These are phyloP conservation scores for Rhizopogon vesiculosus DNA, from an alignment of 768 basidiomycete species.

Conservation along the genomic window DNA sequence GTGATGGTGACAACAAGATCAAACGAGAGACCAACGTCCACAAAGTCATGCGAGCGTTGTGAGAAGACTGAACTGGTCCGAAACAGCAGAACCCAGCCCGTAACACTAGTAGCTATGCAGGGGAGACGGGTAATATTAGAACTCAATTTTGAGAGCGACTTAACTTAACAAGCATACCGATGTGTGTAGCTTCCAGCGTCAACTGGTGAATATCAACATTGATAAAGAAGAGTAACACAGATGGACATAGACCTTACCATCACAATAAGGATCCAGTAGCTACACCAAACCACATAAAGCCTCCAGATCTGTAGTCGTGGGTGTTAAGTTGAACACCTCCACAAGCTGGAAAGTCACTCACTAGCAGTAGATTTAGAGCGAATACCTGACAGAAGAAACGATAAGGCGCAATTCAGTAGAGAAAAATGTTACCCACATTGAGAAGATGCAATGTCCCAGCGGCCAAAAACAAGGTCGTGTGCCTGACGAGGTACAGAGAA, in stretches of 20 bases:
- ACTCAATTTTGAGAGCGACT: background rate
- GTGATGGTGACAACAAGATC: conserved; percentile 10
- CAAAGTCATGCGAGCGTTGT: background rate
- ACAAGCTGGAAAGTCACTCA: background rate
- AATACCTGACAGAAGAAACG: background rate
- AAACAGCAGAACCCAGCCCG: background rate
- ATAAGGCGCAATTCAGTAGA: background rate
- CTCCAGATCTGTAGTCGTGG: conserved; percentile 3
- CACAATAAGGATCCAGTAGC: background rate
- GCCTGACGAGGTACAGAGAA: background rate
- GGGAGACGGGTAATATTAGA: background rate
- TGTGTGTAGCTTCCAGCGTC: conserved; percentile 3
- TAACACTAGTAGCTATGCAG: background rate
- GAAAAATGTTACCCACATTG: background rate
- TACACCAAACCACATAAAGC: conserved; percentile 4
- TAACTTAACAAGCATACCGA: background rate
- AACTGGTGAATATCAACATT: background rate
- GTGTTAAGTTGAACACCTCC: background rate
- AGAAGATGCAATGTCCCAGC: conserved; percentile 1
- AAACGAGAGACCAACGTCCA: conserved; percentile 7
- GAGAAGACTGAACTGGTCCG: conserved; percentile 1
- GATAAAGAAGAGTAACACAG: background rate
- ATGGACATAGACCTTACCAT: background rate
- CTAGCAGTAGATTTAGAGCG: conserved; percentile 4
- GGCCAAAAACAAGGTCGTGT: background rate